Evolutionary conservation across 176 grass and related monocot species (phyloP).

Genomic region (Panicum miliaceum): DNA sequence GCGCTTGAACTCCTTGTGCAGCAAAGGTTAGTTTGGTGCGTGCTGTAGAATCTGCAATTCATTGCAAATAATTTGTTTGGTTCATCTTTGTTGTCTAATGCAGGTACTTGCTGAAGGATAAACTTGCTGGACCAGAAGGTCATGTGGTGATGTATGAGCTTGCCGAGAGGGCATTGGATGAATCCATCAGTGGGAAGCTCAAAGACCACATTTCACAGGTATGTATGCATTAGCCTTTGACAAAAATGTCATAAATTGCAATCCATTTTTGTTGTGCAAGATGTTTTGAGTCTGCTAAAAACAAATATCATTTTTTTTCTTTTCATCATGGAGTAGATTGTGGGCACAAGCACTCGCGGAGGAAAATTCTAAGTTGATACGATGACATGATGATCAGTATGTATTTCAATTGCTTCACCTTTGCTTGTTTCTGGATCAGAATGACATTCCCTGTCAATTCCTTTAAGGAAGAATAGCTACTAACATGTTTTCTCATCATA

Average conservation of each 20-base stretch:
- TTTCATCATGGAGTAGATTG: slow-evolving; percentile 44
- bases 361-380: slow-evolving; percentile 36
- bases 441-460: not conserved
- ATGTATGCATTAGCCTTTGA: slow-evolving; percentile 25
- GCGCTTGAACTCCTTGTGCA: slow-evolving; percentile 78
- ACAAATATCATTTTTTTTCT: not conserved
- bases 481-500: slow-evolving; percentile 13
- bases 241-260: not conserved
- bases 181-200: slow-evolving; percentile 60
- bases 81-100: slow-evolving; percentile 19
- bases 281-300: not conserved
- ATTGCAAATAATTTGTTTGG: not conserved
- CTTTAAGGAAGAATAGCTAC: not conserved
- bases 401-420: slow-evolving; percentile 12
- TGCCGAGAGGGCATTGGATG: slow-evolving; percentile 88
- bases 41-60: not conserved
- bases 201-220: slow-evolving; percentile 84
- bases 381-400: not conserved
- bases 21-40: slow-evolving; percentile 61
- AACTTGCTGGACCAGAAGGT: slow-evolving; percentile 78
- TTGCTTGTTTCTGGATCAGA: not conserved
- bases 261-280: not conserved
- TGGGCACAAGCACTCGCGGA: slow-evolving; percentile 33
- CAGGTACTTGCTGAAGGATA: slow-evolving; percentile 91
- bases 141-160: slow-evolving; percentile 80